A percentile compares a stretch with the other conserved stretches of the same genome.
phyloP scores from a whole-genome alignment of 2,329 filamentous ascomycete genomes.

The Diaporthe aspalathi region DNA sequence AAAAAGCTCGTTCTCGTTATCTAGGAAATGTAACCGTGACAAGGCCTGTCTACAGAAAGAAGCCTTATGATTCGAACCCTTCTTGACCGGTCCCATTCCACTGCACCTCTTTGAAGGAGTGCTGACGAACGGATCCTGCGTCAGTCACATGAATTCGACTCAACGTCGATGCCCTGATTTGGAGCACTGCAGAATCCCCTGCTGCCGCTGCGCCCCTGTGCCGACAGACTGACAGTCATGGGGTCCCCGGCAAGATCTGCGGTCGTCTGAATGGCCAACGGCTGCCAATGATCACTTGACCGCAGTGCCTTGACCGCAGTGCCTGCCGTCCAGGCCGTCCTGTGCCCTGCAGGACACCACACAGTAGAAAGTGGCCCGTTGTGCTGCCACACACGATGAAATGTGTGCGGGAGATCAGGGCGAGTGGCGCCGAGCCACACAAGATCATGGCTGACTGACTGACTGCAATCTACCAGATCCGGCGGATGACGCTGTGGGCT shows the following conservation, averaged over 20 bases:
- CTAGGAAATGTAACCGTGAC: slow-evolving; percentile 21
- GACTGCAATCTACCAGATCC: neutral
- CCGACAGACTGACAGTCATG: slow-evolving; percentile 27
- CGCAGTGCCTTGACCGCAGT: slow-evolving; percentile 33
- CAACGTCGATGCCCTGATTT: slow-evolving; percentile 17
- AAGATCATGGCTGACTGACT: slow-evolving; percentile 1
- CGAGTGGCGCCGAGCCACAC: slow-evolving; percentile 9
- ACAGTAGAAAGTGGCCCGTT: neutral
- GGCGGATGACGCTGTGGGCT: slow-evolving; percentile 1
- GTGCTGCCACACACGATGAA: slow-evolving; percentile 25
- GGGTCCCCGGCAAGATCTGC: slow-evolving; percentile 28
- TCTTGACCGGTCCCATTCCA: slow-evolving; percentile 27
- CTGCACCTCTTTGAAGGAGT: neutral
- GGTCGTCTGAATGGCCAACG: slow-evolving; percentile 28
- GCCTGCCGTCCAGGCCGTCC: slow-evolving; percentile 23
- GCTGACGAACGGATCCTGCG: slow-evolving; percentile 20
- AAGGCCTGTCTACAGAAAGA: slow-evolving; percentile 14
- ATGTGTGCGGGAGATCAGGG: slow-evolving; percentile 21
- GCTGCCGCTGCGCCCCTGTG: slow-evolving; percentile 26
- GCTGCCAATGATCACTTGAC: slow-evolving; percentile 34
- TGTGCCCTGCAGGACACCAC: neutral
- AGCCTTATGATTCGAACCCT: slow-evolving; percentile 14
- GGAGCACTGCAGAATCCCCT: neutral
- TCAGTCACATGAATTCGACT: slow-evolving; percentile 26
- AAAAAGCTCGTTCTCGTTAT: neutral